A percentile compares a stretch with the other conserved stretches of the same genome.
These are phyloP conservation scores for Pochonia chlamydosporia DNA, from an alignment of 2,329 filamentous ascomycete genomes.

Conservation along the genomic window DNA sequence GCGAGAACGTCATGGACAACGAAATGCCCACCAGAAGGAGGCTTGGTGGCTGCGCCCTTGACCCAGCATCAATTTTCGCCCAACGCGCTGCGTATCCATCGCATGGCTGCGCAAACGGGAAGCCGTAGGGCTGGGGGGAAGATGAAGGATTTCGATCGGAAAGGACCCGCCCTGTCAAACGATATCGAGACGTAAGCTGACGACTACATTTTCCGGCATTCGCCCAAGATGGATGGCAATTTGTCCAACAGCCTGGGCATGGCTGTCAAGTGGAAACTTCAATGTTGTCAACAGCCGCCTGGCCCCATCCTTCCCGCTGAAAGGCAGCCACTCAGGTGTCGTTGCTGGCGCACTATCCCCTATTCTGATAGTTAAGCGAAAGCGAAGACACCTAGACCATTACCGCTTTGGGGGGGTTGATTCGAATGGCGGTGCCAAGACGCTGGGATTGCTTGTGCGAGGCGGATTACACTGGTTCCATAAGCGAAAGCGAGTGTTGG, in stretches of 20 bases:
- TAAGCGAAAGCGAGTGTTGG: neutral
- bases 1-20: too few relatives aligned
- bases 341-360: neutral
- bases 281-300: neutral
- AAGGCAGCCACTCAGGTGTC: neutral
- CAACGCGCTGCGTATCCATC: too few relatives aligned
- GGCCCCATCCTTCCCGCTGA: neutral
- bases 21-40: neutral
- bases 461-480: neutral
- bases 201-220: too few relatives aligned
- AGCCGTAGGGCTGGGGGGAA: neutral
- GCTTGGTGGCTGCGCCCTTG: neutral
- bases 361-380: neutral
- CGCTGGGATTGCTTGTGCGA: neutral
- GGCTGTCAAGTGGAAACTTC: too few relatives aligned
- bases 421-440: neutral
- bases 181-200: neutral
- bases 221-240: too few relatives aligned
- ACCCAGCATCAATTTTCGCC: neutral
- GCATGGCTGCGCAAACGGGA: too few relatives aligned
- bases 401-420: neutral
- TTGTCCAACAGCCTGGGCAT: too few relatives aligned
- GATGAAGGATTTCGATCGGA: too few relatives aligned
- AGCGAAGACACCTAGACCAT: neutral
- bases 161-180: neutral